These are phyloP conservation scores for Chaetomidium leptoderma DNA, from an alignment of 495 filamentous ascomycete genomes.

Conservation along the genomic window DNA sequence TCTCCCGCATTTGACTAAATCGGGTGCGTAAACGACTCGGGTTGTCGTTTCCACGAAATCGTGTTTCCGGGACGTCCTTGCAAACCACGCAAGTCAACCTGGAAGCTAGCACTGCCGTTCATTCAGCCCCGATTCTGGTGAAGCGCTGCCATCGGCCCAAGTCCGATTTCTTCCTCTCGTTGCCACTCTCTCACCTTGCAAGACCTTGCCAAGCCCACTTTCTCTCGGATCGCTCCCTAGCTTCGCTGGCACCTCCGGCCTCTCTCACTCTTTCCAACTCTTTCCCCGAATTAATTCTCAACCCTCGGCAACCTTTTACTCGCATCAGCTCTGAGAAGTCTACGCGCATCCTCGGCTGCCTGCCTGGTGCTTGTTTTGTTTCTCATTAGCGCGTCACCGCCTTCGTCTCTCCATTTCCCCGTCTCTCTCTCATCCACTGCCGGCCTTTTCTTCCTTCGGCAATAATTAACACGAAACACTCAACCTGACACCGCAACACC, in stretches of 20 bases:
- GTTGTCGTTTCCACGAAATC: neutral
- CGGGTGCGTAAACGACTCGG: too few relatives aligned
- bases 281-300: neutral
- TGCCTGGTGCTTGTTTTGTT: constrained; percentile 3
- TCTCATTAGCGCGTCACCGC: constrained; percentile 10
- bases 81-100: neutral
- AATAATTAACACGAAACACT: neutral
- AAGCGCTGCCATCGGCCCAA: neutral
- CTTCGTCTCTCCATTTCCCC: neutral
- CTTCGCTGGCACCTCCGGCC: neutral
- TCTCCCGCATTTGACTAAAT: too few relatives aligned
- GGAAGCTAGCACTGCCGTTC: neutral
- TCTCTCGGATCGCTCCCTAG: neutral
- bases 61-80: constrained; percentile 5
- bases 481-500: constrained; percentile 6
- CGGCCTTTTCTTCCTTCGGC: neutral
- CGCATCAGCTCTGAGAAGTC: neutral
- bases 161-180: neutral
- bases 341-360: neutral
- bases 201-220: constrained; percentile 2
- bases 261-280: neutral
- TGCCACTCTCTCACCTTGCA: constrained; percentile 1
- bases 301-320: neutral
- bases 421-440: neutral
- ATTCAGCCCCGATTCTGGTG: neutral